These are phyloP conservation scores for Sonneratia caseolaris DNA, from an alignment of 345 rosid species.

Conservation along the genomic window DNA sequence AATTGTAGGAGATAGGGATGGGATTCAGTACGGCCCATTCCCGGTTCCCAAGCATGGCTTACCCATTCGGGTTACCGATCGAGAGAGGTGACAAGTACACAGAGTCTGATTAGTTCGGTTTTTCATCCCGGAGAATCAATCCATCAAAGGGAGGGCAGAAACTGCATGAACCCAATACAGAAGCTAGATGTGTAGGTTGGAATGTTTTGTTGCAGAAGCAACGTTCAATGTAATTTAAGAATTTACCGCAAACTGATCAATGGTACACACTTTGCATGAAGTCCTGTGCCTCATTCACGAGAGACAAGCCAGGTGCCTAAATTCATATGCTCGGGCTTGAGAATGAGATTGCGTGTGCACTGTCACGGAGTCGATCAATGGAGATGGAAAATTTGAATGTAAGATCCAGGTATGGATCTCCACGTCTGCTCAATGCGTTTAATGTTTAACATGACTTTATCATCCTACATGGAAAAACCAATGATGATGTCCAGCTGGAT, in stretches of 20 bases:
- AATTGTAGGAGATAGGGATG: constrained; percentile 54
- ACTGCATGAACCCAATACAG: not conserved
- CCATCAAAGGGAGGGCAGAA: not conserved
- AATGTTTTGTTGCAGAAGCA: not conserved
- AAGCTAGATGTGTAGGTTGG: not conserved
- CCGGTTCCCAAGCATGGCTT: constrained; percentile 86
- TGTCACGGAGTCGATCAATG: not conserved
- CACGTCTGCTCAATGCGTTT: constrained; percentile 14
- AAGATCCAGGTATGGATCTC: constrained; percentile 6
- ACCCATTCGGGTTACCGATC: constrained; percentile 45
- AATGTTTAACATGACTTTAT: constrained; percentile 4
- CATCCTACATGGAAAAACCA: constrained; percentile 1
- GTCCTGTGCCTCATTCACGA: too few relatives aligned
- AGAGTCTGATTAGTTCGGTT: not conserved
- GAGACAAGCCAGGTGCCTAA: not conserved
- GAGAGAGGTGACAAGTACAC: constrained; percentile 17
- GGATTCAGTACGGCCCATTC: constrained; percentile 86
- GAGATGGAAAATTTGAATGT: not conserved
- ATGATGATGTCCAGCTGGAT: constrained; percentile 1
- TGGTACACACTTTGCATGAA: not conserved
- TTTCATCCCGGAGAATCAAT: not conserved
- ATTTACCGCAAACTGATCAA: not conserved
- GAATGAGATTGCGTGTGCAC: not conserved
- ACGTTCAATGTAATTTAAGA: not conserved
- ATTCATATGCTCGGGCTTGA: not conserved